Evolutionary conservation across 208 protist genomes (phyloP).

Genomic region (Trypanosoma rangeli): DNA sequence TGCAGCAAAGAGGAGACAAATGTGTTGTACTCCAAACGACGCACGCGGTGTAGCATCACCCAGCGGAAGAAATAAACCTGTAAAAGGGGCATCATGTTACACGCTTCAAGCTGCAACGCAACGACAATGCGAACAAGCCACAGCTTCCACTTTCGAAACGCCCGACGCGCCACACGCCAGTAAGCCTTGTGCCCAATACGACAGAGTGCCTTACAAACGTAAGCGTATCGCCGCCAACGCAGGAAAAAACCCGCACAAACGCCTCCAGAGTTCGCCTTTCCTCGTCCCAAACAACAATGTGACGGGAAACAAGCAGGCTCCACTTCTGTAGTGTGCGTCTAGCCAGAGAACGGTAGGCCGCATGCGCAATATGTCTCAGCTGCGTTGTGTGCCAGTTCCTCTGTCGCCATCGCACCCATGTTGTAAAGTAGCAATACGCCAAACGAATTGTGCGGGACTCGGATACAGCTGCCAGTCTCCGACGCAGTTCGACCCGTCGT

Average conservation of each 20-base stretch:
- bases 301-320: conserved; percentile 30
- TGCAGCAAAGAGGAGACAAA: conserved; percentile 6
- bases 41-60: conserved; percentile 19
- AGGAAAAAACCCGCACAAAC: conserved; percentile 25
- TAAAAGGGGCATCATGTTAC: conserved; percentile 18
- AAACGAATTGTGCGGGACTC: not conserved
- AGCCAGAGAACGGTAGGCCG: conserved; percentile 20
- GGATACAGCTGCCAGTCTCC: not conserved
- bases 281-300: conserved; percentile 15
- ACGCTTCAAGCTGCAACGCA: conserved; percentile 21
- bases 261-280: conserved; percentile 15
- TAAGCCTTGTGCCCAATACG: conserved; percentile 19
- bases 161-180: conserved; percentile 19
- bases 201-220: conserved; percentile 17
- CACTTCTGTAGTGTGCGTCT: conserved; percentile 24
- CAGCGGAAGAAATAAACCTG: conserved; percentile 29
- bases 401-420: conserved; percentile 6
- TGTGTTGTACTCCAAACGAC: conserved; percentile 12
- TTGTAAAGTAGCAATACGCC: not conserved
- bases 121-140: conserved; percentile 29
- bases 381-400: not conserved
- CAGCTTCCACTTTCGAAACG: conserved; percentile 27
- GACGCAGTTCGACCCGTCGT: not conserved
- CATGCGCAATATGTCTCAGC: conserved; percentile 19
- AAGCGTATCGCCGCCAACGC: conserved; percentile 25